These are phyloP conservation scores for Crataegus laevigata DNA, from an alignment of 306 rosid genomes.

Conservation along the genomic window DNA sequence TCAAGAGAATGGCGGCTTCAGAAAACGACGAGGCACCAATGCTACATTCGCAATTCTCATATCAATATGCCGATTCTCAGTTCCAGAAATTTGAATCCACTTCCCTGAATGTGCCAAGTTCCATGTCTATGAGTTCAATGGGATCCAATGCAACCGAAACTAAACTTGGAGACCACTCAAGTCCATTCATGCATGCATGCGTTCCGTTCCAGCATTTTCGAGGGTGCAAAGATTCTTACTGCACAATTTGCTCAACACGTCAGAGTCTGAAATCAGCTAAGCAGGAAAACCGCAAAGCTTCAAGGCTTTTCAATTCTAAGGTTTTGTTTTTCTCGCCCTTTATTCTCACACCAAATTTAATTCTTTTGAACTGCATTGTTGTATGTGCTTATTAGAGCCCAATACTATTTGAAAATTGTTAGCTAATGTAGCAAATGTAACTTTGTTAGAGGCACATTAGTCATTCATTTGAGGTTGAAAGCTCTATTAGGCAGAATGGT, in stretches of 20 bases:
- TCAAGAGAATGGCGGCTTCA: not conserved
- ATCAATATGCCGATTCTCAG: not conserved
- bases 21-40: not conserved
- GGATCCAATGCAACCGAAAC: not conserved
- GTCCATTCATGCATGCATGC: not conserved
- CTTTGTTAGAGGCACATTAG: not conserved
- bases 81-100: not conserved
- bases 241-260: constrained; percentile 2
- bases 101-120: not conserved
- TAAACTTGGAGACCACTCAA: not conserved
- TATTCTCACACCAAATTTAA: not conserved
- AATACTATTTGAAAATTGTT: not conserved
- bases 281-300: not conserved
- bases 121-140: not conserved
- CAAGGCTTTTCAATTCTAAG: not conserved
- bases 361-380: not conserved
- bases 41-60: not conserved
- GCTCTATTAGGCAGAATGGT: no score
- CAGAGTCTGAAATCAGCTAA: not conserved
- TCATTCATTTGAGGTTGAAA: no score
- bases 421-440: not conserved
- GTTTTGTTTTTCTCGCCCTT: not conserved
- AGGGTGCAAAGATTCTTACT: not conserved
- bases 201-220: constrained; percentile 1
- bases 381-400: not conserved